Percentiles rank a stretch among this genome's conserved stretches.
Conservation (phyloP, 2,329 filamentous ascomycete genomes). For the Phoma sp. region DNA sequence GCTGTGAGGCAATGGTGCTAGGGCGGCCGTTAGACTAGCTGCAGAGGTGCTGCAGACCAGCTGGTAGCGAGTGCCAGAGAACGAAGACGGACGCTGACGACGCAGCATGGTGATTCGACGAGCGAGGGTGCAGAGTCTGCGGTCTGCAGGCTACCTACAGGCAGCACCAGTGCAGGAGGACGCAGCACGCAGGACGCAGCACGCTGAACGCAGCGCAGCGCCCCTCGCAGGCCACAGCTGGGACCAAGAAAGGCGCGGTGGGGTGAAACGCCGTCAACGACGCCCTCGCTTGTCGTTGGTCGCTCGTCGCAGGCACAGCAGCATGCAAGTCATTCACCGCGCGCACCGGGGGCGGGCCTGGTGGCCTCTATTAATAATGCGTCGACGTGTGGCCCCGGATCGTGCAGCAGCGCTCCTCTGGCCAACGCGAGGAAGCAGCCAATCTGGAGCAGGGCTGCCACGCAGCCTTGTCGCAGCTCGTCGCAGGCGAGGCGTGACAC, state of each 20-base stretch:
- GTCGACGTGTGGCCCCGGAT: conserved; percentile 23
- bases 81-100: conserved; percentile 5
- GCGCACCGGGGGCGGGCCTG: conserved; percentile 9
- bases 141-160: neutral
- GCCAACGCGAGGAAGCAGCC: conserved; percentile 23
- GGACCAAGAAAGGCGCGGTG: conserved; percentile 1
- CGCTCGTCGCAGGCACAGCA: conserved; percentile 8
- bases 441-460: conserved; percentile 28
- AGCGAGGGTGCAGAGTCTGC: conserved; percentile 15
- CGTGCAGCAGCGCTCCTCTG: conserved; percentile 26
- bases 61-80: conserved; percentile 10
- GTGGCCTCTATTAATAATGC: conserved; percentile 18
- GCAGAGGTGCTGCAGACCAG: neutral
- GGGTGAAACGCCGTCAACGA: conserved; percentile 4
- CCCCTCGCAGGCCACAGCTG: conserved; percentile 11
- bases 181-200: too few species aligned
- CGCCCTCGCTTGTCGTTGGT: conserved; percentile 1
- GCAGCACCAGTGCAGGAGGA: conserved; percentile 1
- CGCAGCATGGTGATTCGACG: conserved; percentile 12
- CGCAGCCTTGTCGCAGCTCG: conserved; percentile 33
- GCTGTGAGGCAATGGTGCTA: conserved; percentile 1
- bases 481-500: conserved; percentile 33
- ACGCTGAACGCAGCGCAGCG: conserved; percentile 2
- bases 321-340: conserved; percentile 23
- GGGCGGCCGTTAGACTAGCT: conserved; percentile 9